Conservation (phyloP, 2,329 filamentous ascomycete species). For the Pseudogymnoascus pannorum region DNA sequence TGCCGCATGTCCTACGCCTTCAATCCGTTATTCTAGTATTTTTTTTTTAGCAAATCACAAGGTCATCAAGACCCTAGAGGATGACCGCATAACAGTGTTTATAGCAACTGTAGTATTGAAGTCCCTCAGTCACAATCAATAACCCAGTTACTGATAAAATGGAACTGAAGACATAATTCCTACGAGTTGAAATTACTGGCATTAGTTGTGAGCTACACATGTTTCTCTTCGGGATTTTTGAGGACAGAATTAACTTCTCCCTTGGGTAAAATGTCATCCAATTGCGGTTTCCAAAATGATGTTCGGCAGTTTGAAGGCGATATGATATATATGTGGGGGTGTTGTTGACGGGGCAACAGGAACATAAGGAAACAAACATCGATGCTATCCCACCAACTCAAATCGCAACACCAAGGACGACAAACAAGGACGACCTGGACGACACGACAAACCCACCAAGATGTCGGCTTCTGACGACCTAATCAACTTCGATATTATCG, state of each 20-base stretch:
- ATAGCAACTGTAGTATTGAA: too few species aligned
- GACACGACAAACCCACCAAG: conserved; percentile 20
- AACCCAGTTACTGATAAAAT: background rate
- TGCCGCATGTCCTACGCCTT: background rate
- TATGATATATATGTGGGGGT: background rate
- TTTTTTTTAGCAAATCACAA: too few species aligned
- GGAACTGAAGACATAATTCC: background rate
- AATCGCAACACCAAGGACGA: conserved; percentile 9
- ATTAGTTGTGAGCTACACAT: background rate
- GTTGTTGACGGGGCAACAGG: conserved; percentile 2
- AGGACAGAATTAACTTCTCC: background rate
- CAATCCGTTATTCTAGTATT: background rate
- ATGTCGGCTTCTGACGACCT: conserved; percentile 47
- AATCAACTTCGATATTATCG: conserved; percentile 83
- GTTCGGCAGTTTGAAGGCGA: background rate
- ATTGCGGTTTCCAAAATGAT: background rate
- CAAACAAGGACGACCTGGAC: conserved; percentile 9
- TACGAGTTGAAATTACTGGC: background rate
- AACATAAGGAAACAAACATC: background rate
- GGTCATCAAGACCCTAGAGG: too few species aligned
- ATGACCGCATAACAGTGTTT: too few species aligned
- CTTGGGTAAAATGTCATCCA: background rate
- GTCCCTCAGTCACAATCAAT: background rate
- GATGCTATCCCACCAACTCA: background rate
- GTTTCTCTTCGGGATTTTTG: background rate